Evolutionary conservation across 176 grass and related monocot species (phyloP), one percentile per base, ranked within the genome.

Genomic region (Coix lacrymajobi): DNA sequence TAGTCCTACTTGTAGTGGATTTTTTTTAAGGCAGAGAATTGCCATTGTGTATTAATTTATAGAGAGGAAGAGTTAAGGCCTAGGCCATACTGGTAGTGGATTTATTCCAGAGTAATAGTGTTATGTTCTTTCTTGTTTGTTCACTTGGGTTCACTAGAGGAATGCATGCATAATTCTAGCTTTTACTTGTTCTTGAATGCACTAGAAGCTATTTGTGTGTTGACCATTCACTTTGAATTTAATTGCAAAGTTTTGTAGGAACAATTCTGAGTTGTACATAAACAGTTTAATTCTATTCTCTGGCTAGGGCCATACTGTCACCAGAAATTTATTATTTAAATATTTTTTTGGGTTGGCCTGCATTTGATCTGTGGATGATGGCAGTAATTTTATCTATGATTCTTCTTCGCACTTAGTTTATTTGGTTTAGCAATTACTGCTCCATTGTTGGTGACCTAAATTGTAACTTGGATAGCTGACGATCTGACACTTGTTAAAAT

Each of bases 171-270:
- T 62, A 70, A 17, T 82, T 11, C 31, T 9, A 20, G 30, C 67
- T 24, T 68, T 38, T 78, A 43, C 14, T 64, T 71, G 54, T 32
- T 83, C 64, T 20, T 77, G 24, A 68, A 64, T 54, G 25, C 44
- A 65, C 51, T 52, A 66, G 7, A 44, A 8, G 26, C 7, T 8
- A 34, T 36, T 44, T 83, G 1, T 72, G 3, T 43, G 6, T 57
- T 8, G 17, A 34, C 44, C 19, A 64, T 87, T 52, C 77, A 62
- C 36, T 69, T 48, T 43, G 6, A 82, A 71, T 57, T 62, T 87
- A 25, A 30, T 37, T 30, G 46, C 31, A 39, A 62, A 16, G 7
- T 70, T 44, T 77, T 12, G 2, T 74, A 39, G 32, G 37, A 15
- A 78, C 24, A 32, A 8, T 64, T 64, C 8, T 28, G 11, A 62